These are phyloP conservation scores for Cynanchum wilfordii DNA, from an alignment of 257 asterid species.

Conservation along the genomic window DNA sequence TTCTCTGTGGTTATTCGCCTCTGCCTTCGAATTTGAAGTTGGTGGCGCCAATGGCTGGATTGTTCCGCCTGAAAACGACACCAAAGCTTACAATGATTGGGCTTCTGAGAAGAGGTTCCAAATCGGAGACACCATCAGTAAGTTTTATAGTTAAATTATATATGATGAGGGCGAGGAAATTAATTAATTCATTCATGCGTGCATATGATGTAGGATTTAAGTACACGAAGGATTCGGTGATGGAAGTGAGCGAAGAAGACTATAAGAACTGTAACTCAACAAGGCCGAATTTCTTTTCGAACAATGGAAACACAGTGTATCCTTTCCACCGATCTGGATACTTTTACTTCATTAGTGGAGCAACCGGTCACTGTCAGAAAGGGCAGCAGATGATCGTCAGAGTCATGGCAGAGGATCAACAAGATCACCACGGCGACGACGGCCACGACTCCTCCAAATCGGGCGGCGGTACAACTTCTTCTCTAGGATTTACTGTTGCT, in stretches of 20 bases:
- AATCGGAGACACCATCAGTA: constrained; percentile 57
- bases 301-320: constrained; percentile 47
- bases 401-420: constrained; percentile 40
- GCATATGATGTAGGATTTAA: constrained; percentile 38
- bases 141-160: constrained; percentile 17
- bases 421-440: too few species aligned
- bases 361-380: constrained; percentile 57
- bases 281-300: constrained; percentile 54
- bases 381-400: constrained; percentile 62
- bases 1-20: constrained; percentile 6
- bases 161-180: too few species aligned
- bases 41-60: constrained; percentile 57
- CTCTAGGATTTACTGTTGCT: constrained; percentile 17
- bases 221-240: constrained; percentile 72
- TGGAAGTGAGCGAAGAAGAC: constrained; percentile 53
- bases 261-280: constrained; percentile 56
- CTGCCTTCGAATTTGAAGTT: constrained; percentile 46
- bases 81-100: constrained; percentile 46
- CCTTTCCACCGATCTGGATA: constrained; percentile 48
- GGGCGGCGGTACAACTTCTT: neutral
- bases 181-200: neutral
- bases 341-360: constrained; percentile 68
- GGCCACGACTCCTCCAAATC: neutral
- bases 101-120: constrained; percentile 59
- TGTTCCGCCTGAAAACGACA: constrained; percentile 43